Evolutionary conservation across 2,329 filamentous ascomycete species (phyloP).

Genomic region (Exophiala oligosperma): DNA sequence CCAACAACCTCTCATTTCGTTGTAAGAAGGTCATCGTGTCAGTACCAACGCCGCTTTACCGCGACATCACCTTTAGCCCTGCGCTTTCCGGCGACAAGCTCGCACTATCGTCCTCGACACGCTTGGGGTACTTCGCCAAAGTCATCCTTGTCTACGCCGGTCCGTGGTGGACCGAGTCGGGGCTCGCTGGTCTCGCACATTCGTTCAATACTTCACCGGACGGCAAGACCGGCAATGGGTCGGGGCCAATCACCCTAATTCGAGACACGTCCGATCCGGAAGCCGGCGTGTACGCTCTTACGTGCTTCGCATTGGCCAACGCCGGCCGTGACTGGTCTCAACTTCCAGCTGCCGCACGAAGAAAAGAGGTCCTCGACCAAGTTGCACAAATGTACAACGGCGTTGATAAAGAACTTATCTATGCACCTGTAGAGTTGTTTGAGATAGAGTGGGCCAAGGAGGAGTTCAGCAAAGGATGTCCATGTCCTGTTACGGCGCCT

Average conservation of each 20-base stretch:
- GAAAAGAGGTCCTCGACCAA: slow-evolving; percentile 21
- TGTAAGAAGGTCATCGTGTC: slow-evolving; percentile 49
- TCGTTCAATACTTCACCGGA: neutral
- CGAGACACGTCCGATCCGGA: slow-evolving; percentile 38
- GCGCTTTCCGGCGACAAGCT: slow-evolving; percentile 44
- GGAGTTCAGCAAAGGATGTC: slow-evolving; percentile 37
- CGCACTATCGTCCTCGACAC: slow-evolving; percentile 35
- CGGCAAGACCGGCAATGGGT: neutral
- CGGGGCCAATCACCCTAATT: slow-evolving; percentile 39
- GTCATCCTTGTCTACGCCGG: slow-evolving; percentile 47
- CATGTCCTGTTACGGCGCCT: slow-evolving; percentile 38
- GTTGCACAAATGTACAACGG: slow-evolving; percentile 7
- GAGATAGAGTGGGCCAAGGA: slow-evolving; percentile 39
- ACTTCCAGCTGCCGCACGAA: slow-evolving; percentile 25
- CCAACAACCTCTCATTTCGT: neutral
- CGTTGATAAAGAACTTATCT: neutral
- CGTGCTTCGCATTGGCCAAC: slow-evolving; percentile 41
- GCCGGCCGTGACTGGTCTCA: slow-evolving; percentile 26
- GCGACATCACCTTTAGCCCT: slow-evolving; percentile 50
- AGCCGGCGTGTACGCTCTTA: slow-evolving; percentile 33
- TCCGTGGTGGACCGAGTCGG: slow-evolving; percentile 39
- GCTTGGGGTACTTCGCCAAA: slow-evolving; percentile 53
- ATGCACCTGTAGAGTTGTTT: slow-evolving; percentile 29
- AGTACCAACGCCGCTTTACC: slow-evolving; percentile 48
- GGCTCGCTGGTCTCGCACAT: neutral